A percentile compares a stretch with the other conserved stretches of the same genome.
phyloP scores from a whole-genome alignment of 2,329 filamentous ascomycete species.

The Colletotrichum spaethianum region DNA sequence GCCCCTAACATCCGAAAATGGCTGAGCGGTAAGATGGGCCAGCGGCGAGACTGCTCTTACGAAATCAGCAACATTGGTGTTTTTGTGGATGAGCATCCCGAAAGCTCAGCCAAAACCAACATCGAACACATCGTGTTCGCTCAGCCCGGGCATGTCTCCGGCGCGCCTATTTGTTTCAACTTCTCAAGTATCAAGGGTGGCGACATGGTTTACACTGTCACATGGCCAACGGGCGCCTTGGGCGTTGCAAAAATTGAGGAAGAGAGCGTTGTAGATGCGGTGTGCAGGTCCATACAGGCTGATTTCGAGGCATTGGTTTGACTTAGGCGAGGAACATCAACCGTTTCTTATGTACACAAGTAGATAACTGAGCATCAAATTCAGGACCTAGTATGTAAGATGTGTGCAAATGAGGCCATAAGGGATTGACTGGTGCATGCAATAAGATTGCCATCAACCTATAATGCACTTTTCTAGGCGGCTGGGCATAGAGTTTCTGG shows the following conservation, averaged over 20 bases:
- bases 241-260: conserved; percentile 51
- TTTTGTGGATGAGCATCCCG: conserved; percentile 47
- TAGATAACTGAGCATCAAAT: too few species aligned
- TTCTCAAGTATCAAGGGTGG: conserved; percentile 56
- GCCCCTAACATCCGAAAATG: conserved; percentile 55
- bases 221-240: conserved; percentile 60
- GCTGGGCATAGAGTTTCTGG: too few species aligned
- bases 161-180: conserved; percentile 57
- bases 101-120: conserved; percentile 4
- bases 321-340: too few species aligned
- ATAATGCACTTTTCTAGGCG: too few species aligned
- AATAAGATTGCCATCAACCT: too few species aligned
- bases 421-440: too few species aligned
- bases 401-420: too few species aligned
- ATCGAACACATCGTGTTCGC: conserved; percentile 58
- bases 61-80: conserved; percentile 62
- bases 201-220: conserved; percentile 54
- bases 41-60: conserved; percentile 56
- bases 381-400: too few species aligned
- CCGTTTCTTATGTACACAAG: too few species aligned
- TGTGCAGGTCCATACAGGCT: conserved; percentile 35
- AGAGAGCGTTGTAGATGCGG: conserved; percentile 24
- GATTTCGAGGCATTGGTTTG: conserved; percentile 26
- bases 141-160: conserved; percentile 57
- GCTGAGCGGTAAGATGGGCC: conserved; percentile 54